These are phyloP conservation scores for Cladochytrium replicatum DNA, from an alignment of 192 early-diverging fungal genomes.

Conservation along the genomic window DNA sequence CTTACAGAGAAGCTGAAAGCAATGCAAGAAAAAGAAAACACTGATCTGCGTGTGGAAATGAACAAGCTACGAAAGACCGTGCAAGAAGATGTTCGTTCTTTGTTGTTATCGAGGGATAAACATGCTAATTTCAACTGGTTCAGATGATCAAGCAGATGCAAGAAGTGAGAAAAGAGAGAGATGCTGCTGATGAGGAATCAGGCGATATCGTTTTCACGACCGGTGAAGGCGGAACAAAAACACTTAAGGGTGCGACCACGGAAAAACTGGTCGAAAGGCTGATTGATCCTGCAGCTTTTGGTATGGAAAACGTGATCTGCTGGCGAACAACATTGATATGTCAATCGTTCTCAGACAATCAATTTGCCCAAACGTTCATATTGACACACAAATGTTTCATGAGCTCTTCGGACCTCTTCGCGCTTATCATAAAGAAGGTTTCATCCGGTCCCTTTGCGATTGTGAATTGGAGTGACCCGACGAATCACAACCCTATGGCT, in stretches of 20 bases:
- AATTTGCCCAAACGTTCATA: conserved; percentile 42
- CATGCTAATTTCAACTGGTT: not conserved
- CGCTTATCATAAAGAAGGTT: conserved; percentile 24
- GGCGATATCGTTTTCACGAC: conserved; percentile 33
- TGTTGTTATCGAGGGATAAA: not conserved
- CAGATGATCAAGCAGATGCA: conserved; percentile 26
- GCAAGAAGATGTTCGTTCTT: conserved; percentile 23
- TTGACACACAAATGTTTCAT: conserved; percentile 40
- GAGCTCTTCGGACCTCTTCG: conserved; percentile 23
- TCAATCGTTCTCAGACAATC: conserved; percentile 31
- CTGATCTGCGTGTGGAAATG: conserved; percentile 25
- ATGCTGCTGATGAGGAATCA: conserved; percentile 29
- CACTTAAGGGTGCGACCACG: conserved; percentile 30
- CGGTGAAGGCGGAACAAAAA: conserved; percentile 30
- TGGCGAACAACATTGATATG: not conserved
- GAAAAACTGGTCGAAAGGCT: conserved; percentile 36
- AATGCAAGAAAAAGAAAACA: conserved; percentile 30
- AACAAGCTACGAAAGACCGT: conserved; percentile 25
- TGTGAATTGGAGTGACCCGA: too few species aligned
- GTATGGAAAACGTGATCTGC: conserved; percentile 10
- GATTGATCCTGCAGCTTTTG: conserved; percentile 35
- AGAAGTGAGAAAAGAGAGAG: conserved; percentile 19
- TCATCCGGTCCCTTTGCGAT: too few species aligned
- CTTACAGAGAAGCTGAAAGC: conserved; percentile 32
- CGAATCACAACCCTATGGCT: too few species aligned